Evolutionary conservation across 768 basidiomycete species (phyloP).

Genomic region (Mycena galericulata): DNA sequence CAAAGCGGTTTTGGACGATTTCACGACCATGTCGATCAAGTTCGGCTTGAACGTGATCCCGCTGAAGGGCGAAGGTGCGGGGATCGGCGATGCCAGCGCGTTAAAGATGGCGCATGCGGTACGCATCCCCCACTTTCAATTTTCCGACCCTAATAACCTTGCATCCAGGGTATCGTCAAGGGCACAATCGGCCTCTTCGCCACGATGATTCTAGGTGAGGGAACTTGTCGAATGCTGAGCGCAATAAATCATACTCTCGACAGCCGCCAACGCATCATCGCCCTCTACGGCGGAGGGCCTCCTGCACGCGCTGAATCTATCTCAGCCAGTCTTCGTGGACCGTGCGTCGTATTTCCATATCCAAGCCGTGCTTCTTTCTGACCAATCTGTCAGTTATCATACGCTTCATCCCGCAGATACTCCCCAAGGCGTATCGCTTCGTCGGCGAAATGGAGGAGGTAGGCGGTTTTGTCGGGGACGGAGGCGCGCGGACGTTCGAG

Average conservation of each 20-base stretch:
- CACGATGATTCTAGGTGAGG: constrained; percentile 58
- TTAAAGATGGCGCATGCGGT: constrained; percentile 65
- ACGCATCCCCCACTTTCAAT: constrained; percentile 23
- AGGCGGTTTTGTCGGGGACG: constrained; percentile 52
- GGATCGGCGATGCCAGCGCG: constrained; percentile 61
- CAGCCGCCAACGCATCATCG: constrained; percentile 62
- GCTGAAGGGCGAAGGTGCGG: constrained; percentile 54
- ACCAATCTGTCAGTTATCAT: constrained; percentile 37
- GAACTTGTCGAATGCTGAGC: background rate
- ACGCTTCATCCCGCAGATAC: constrained; percentile 48
- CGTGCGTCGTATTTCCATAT: constrained; percentile 24
- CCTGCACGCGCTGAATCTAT: constrained; percentile 51
- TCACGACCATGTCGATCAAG: constrained; percentile 44
- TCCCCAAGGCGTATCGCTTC: constrained; percentile 62
- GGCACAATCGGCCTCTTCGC: constrained; percentile 54
- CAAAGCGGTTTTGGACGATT: constrained; percentile 45
- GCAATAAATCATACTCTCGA: background rate
- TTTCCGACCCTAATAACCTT: background rate
- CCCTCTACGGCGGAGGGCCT: constrained; percentile 63
- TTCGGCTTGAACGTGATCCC: constrained; percentile 55
- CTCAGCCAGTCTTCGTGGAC: constrained; percentile 50
- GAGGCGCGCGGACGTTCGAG: constrained; percentile 43
- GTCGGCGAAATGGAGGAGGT: constrained; percentile 66
- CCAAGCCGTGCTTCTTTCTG: background rate
- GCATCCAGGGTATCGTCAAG: constrained; percentile 57